phyloP scores from a whole-genome alignment of 306 rosid genomes.

The Corylus avellana region DNA sequence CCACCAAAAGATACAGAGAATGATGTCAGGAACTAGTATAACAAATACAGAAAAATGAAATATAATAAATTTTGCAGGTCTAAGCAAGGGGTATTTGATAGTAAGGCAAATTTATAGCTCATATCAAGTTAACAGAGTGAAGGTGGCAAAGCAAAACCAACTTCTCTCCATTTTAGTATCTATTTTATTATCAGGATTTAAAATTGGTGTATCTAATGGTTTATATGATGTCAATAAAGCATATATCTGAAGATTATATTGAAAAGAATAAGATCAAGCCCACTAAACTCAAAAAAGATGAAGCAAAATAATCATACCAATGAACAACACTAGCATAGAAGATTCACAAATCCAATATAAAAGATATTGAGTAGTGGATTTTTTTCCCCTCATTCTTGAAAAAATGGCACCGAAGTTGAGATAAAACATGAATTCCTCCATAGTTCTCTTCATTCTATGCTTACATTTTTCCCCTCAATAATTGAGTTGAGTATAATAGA shows the following conservation, averaged over 20 bases:
- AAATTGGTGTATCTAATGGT: no score
- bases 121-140: neutral
- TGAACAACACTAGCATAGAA: neutral
- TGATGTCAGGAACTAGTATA: conserved; percentile 20
- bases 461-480: neutral
- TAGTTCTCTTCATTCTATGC: neutral
- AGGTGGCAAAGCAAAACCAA: neutral
- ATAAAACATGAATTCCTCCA: neutral
- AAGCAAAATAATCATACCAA: neutral
- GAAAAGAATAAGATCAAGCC: neutral
- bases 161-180: neutral
- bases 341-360: neutral
- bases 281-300: neutral
- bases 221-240: neutral
- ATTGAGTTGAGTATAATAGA: neutral
- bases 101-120: neutral
- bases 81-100: neutral
- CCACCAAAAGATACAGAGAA: conserved; percentile 25
- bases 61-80: neutral
- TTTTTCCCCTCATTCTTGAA: no score
- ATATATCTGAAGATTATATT: neutral
- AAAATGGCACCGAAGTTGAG: neutral
- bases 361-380: no score
- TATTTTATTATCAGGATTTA: no score
- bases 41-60: neutral